phyloP scores from a whole-genome alignment of 345 rosid species.

The Populus deltoides region DNA sequence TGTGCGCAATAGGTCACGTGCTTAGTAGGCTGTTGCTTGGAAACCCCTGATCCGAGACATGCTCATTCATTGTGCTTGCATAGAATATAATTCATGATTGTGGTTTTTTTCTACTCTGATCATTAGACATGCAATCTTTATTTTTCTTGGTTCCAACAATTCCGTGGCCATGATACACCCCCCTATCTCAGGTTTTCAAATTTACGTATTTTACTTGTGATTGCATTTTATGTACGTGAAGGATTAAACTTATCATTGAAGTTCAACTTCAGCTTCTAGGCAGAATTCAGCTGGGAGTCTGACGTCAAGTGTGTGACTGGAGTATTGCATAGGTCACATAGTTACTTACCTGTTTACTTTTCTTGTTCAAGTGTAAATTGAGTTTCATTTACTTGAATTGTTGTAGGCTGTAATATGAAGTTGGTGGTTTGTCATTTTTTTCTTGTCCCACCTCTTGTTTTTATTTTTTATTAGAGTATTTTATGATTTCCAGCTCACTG shows the following conservation, averaged over 20 bases:
- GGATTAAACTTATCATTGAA: conserved; percentile 14
- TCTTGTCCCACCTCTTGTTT: neutral
- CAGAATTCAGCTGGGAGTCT: conserved; percentile 10
- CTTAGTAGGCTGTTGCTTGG: conserved; percentile 57
- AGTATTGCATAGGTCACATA: neutral
- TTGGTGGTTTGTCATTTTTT: neutral
- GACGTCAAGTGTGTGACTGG: conserved; percentile 12
- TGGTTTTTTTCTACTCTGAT: conserved; percentile 27
- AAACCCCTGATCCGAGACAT: conserved; percentile 35
- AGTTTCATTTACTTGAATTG: neutral
- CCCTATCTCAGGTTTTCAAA: neutral
- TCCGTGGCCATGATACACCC: neutral
- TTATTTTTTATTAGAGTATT: neutral
- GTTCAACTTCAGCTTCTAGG: conserved; percentile 15
- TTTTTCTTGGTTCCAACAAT: conserved; percentile 17
- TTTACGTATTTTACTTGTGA: neutral
- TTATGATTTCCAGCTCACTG: neutral
- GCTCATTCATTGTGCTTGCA: conserved; percentile 51
- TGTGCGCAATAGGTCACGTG: conserved; percentile 56
- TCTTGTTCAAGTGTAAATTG: neutral
- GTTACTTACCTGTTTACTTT: neutral
- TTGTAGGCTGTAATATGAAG: conserved; percentile 5
- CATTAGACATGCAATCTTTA: conserved; percentile 14
- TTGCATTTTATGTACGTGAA: conserved; percentile 5
- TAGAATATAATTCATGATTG: conserved; percentile 41